phyloP scores from a whole-genome alignment of 139 green algal genomes.

The Coelastrella sp. region DNA sequence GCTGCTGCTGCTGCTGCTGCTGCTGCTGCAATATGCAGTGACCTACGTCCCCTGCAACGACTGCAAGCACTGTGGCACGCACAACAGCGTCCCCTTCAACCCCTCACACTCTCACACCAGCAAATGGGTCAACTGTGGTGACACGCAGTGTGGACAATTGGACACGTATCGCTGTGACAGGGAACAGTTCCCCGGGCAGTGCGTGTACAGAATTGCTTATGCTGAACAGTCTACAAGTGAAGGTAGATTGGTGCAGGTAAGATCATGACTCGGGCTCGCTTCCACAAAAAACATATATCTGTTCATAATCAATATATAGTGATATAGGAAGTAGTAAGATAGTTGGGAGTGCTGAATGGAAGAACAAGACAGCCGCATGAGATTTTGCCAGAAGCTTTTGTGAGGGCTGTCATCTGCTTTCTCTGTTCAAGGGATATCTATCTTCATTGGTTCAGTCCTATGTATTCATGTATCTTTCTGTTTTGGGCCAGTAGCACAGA shows the following conservation, averaged over 20 bases:
- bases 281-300: no score
- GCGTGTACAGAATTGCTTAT: conserved; percentile 14
- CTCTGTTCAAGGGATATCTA: no score
- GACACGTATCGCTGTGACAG: neutral
- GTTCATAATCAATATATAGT: no score
- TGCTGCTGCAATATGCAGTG: neutral
- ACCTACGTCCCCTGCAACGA: conserved; percentile 32
- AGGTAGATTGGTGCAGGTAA: conserved; percentile 12
- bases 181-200: neutral
- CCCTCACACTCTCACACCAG: neutral
- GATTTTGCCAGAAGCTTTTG: no score
- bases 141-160: neutral
- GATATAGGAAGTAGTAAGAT: no score
- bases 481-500: no score
- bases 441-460: no score
- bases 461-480: neutral
- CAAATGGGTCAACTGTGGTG: conserved; percentile 10
- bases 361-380: no score
- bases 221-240: conserved; percentile 30
- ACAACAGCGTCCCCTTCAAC: conserved; percentile 35
- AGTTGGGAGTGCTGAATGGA: no score
- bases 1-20: neutral
- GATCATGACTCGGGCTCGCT: no score
- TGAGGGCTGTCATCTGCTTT: no score
- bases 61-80: conserved; percentile 29